phyloP scores from a whole-genome alignment of 2,329 filamentous ascomycete genomes.

The Colletotrichum falcatum region DNA sequence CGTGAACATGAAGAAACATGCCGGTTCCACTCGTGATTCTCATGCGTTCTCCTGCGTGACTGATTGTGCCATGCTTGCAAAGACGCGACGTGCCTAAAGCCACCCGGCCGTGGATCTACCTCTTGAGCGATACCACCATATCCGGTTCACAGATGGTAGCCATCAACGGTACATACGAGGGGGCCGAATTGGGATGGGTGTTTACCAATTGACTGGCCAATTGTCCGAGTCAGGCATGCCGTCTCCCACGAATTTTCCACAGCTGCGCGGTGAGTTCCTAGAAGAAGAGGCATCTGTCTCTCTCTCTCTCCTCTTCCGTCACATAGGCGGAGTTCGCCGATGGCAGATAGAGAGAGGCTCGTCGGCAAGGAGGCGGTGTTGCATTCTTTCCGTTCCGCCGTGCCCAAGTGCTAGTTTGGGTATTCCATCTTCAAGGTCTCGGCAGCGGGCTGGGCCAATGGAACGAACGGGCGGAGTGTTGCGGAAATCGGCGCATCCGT shows the following conservation, averaged over 20 bases:
- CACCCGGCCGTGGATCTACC: not conserved
- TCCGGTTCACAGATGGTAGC: not conserved
- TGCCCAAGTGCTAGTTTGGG: not conserved
- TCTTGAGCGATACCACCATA: too few relatives aligned
- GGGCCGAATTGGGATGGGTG: not conserved
- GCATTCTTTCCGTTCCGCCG: constrained; percentile 2
- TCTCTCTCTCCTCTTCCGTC: not conserved
- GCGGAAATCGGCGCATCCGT: constrained; percentile 17
- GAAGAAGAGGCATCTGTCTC: not conserved
- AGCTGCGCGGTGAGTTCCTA: constrained; percentile 21
- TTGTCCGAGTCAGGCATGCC: constrained; percentile 8
- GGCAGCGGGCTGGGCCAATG: constrained; percentile 29
- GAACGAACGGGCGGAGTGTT: not conserved
- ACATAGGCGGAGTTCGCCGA: constrained; percentile 32
- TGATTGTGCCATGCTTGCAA: not conserved
- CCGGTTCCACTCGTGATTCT: not conserved
- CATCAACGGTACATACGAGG: not conserved
- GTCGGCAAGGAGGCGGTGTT: not conserved
- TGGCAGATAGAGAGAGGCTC: constrained; percentile 6
- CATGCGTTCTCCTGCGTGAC: not conserved
- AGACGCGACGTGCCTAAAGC: not conserved
- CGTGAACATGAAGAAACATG: not conserved
- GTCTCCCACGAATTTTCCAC: not conserved
- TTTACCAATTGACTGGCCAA: not conserved
- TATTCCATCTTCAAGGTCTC: constrained; percentile 33